A percentile compares a stretch with the other conserved stretches of the same genome.
Evolutionary conservation across 2,329 filamentous ascomycete species (phyloP).

Genomic region (Apiospora pterosperma): DNA sequence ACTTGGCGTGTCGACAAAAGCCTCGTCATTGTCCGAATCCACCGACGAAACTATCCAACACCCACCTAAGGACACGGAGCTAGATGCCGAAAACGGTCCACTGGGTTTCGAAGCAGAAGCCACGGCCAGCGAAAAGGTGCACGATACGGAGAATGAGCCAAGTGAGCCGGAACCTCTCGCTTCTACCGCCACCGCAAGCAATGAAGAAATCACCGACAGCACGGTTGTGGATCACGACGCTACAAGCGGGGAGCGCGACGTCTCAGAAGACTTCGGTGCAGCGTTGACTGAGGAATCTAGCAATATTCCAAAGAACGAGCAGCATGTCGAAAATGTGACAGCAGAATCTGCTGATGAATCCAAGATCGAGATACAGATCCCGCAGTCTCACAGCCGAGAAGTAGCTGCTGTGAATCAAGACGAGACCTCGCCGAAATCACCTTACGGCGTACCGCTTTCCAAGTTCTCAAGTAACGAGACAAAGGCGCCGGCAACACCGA

Average conservation of each 20-base stretch:
- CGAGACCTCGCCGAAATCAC: conserved; percentile 14
- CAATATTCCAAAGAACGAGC: conserved; percentile 15
- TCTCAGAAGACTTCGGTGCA: conserved; percentile 14
- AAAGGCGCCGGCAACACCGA: conserved; percentile 23
- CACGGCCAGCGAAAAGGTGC: background rate
- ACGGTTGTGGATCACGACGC: background rate
- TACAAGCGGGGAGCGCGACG: conserved; percentile 3
- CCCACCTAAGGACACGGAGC: conserved; percentile 28
- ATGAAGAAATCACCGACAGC: background rate
- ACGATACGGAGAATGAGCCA: background rate
- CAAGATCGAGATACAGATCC: conserved; percentile 2
- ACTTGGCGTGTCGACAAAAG: conserved; percentile 56
- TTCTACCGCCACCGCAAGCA: background rate
- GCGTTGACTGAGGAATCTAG: conserved; percentile 18
- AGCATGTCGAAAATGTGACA: conserved; percentile 10
- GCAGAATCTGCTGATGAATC: conserved; percentile 9
- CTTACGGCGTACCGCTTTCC: conserved; percentile 21
- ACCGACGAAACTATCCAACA: conserved; percentile 55
- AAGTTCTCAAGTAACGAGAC: conserved; percentile 23
- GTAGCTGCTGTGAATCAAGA: conserved; percentile 11
- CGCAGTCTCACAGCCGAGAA: conserved; percentile 3
- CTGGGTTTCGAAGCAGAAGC: background rate
- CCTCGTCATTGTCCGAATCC: conserved; percentile 61
- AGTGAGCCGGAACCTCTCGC: background rate
- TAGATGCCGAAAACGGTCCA: background rate